Evolutionary conservation across 306 rosid genomes (phyloP), one percentile per base, ranked within the genome.

Genomic region (Trifolium repens): DNA sequence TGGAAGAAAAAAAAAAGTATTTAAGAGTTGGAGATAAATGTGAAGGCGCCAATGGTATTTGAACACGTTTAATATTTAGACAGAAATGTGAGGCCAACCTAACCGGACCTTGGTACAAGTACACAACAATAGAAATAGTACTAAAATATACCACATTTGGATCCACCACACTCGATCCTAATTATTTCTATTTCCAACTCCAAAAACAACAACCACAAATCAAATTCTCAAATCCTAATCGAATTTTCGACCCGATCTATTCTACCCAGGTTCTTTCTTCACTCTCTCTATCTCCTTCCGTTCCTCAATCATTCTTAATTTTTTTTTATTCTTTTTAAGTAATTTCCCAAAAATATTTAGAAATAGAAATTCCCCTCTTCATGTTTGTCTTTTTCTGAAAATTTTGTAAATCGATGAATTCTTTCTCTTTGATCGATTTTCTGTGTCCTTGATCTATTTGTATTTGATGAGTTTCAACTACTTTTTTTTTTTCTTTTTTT

Each of bases 181-280:
- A 5, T 46, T 3, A 5, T 6, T 0, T 2, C 19, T 32, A 4
- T 32, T 0, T 32, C 35, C 9, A 14, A 49, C 22, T 2, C 2
- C 0, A 1, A 52, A n/a, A 52, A 52, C 9, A 52, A 53, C 59
- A 16, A 52, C 16, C 7, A 50, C 76, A 9, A 3, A 59, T 50
- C 71, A 62, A 40, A 66, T 32, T 81, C 72, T 30, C 43, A 24
- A 50, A 81, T 74, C 74, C 57, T 62, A 61, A 22, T 75, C 5
- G 0, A 4, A 46, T 52, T 9, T 50, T 62, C 52, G 71, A 35
- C 64, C 62, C 27, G 2, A 27, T 49, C 62, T 30, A 10, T 67
- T 62, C 13, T 2, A 46, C 32, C 6, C 7, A 76, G 82, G 79
- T 82, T 7, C 44, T 14, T 72, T 39, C 44, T 53, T 64, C 52